A percentile compares a stretch with the other conserved stretches of the same genome.
Evolutionary conservation across 352 stramenopile genomes (phyloP).

Genomic region (Aphanomyces cochlioides): DNA sequence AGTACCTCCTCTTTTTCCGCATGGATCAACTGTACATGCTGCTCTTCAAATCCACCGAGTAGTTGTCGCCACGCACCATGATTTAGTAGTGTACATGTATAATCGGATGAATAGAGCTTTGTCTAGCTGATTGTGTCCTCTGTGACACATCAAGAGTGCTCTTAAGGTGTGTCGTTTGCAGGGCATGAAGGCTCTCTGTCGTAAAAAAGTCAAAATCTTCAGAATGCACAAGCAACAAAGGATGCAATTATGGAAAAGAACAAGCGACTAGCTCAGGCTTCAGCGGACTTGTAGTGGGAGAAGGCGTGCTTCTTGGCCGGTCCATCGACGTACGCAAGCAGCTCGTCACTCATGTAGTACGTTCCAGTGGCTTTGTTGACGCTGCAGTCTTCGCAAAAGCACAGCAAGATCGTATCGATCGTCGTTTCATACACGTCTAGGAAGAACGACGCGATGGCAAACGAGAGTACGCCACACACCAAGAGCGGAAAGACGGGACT

Average conservation of each 20-base stretch:
- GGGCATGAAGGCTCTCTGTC: no score
- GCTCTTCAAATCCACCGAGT: slow-evolving; percentile 81
- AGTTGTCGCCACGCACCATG: background rate
- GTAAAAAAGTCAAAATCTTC: no score
- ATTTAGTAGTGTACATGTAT: slow-evolving; percentile 3
- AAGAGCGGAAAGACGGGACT: slow-evolving; percentile 80
- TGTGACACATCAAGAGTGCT: background rate
- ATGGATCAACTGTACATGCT: slow-evolving; percentile 79
- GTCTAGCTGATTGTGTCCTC: background rate
- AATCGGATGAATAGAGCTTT: background rate
- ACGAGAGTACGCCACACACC: slow-evolving; percentile 58
- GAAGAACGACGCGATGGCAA: slow-evolving; percentile 70
- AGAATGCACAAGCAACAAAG: no score
- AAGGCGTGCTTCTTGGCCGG: slow-evolving; percentile 78
- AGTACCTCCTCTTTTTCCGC: slow-evolving; percentile 85
- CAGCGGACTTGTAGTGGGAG: slow-evolving; percentile 36
- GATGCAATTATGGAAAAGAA: no score
- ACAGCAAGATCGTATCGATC: slow-evolving; percentile 84
- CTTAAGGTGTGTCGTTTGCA: background rate
- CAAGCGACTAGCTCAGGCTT: no score
- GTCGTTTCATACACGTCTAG: slow-evolving; percentile 76
- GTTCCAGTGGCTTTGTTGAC: slow-evolving; percentile 69
- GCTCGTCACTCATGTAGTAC: slow-evolving; percentile 83
- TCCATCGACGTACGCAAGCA: slow-evolving; percentile 73
- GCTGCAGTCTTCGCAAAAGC: slow-evolving; percentile 83